Evolutionary conservation across 163 green algal species (phyloP), one percentile per base, ranked within the genome.

Genomic region (Scenedesmus sp.): DNA sequence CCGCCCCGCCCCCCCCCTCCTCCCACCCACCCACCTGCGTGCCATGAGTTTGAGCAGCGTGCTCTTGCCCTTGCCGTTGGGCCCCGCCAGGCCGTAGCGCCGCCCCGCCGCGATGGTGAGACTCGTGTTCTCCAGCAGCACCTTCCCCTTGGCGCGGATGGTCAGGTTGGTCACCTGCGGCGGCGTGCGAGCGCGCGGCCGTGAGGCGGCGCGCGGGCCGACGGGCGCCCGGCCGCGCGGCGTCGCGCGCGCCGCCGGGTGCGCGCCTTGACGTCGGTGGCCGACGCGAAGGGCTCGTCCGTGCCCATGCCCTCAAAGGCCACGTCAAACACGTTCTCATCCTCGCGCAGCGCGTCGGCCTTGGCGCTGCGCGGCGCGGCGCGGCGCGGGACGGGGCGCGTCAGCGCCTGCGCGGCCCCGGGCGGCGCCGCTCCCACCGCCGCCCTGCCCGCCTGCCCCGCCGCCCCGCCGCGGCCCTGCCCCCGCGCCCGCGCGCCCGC

Each of bases 281-380:
- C 92, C 26, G 88, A 95, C 6, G 92, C 83, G 0, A 85, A 84
- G 2, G 73, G 54, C 10, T 90, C 83, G 17, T 93, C 89, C 26
- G 0, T 60, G 2, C 89, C 90, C 74, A 89, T 90, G 48, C 87
- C 85, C 83, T 97, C 94, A 56, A 92, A 97, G 1, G 93, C 87
- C 14, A 99, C 97, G 63, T 98, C 96, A 84, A 99, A 99, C 31
- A 98, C 97, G 78, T 96, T 97, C 77, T 98, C 94, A 73, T 99
- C 96, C 56, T 99, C 96, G 4, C 80, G 84, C 80, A 99, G 78
- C 4, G 96, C 96, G 14, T 94, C 95, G 69, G 89, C 82, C 87
- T 98, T 98, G 20, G 85, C 78, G 14, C 83, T 67, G 48, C 77
- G 39, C 39, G 48, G 2, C 9, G n/a, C 24, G 39, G n/a, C 11